phyloP scores from a whole-genome alignment of 306 rosid genomes.

The Pachyrhizus erosus region DNA sequence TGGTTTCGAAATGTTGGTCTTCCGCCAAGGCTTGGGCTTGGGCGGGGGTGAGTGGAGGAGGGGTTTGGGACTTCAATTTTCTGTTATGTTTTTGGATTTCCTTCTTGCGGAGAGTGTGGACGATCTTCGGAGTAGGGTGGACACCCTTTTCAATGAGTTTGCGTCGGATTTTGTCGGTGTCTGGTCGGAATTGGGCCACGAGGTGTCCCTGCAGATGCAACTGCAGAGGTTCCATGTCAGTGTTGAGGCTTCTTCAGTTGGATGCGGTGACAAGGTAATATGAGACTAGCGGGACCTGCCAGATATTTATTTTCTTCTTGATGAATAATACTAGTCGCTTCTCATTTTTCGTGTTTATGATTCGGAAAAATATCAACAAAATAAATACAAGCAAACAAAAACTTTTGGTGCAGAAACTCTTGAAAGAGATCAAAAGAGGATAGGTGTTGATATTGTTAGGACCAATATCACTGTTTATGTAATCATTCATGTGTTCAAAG shows the following conservation, averaged over 20 bases:
- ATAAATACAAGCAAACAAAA: too few relatives aligned
- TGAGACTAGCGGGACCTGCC: neutral
- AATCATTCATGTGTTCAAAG: too few relatives aligned
- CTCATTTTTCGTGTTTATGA: too few relatives aligned
- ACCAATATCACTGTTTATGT: too few relatives aligned
- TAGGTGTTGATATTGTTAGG: too few relatives aligned
- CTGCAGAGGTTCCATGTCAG: neutral
- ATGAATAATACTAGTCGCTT: too few relatives aligned
- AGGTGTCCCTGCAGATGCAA: conserved; percentile 51
- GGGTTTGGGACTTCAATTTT: conserved; percentile 52
- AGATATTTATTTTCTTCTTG: too few relatives aligned
- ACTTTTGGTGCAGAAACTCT: too few relatives aligned
- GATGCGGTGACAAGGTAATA: neutral
- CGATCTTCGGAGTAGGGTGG: conserved; percentile 70
- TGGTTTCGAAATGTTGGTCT: conserved; percentile 60
- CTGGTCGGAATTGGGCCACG: conserved; percentile 62
- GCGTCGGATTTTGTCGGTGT: conserved; percentile 63
- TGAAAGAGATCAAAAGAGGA: too few relatives aligned
- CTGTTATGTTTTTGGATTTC: conserved; percentile 82
- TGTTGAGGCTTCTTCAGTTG: neutral
- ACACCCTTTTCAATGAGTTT: conserved; percentile 63
- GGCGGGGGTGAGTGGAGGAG: conserved; percentile 55
- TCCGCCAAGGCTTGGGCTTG: conserved; percentile 55
- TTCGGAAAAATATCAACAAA: too few relatives aligned
- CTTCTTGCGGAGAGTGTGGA: conserved; percentile 86